A percentile compares a stretch with the other conserved stretches of the same genome.
Conservation (phyloP, 257 asterid genomes). For the Osmanthus fragrans region DNA sequence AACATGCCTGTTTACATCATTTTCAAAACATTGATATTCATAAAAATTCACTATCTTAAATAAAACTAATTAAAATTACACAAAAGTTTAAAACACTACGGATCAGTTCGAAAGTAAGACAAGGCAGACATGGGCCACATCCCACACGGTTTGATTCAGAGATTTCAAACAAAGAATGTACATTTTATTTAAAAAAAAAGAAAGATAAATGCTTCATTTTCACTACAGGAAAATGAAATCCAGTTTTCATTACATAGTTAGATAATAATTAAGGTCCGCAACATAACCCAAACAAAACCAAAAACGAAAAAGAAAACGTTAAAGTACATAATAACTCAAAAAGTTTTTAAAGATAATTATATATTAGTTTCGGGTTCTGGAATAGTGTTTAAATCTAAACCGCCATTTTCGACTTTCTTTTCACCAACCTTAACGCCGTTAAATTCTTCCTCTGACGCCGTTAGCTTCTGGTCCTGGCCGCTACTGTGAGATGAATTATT, state of each 20-base stretch:
- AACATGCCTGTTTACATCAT: no score
- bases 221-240: not conserved
- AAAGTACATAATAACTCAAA: not conserved
- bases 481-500: not conserved
- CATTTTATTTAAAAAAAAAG: not conserved
- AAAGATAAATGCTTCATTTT: not conserved
- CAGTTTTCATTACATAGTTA: not conserved
- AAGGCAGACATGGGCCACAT: no score
- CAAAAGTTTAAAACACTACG: no score
- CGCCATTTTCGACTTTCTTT: not conserved
- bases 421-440: conserved; percentile 15
- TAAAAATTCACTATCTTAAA: no score
- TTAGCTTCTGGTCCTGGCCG: conserved; percentile 7
- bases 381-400: conserved; percentile 25
- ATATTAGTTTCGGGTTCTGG: conserved; percentile 20
- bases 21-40: no score
- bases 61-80: no score
- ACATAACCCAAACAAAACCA: not conserved
- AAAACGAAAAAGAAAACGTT: not conserved
- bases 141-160: no score
- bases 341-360: not conserved
- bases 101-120: no score
- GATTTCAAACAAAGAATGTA: not conserved
- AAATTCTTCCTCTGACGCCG: conserved; percentile 11
- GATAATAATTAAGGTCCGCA: not conserved